Base-by-base conservation (phyloP, 306 rosid species). In the Begonia fuchsioides region DNA sequence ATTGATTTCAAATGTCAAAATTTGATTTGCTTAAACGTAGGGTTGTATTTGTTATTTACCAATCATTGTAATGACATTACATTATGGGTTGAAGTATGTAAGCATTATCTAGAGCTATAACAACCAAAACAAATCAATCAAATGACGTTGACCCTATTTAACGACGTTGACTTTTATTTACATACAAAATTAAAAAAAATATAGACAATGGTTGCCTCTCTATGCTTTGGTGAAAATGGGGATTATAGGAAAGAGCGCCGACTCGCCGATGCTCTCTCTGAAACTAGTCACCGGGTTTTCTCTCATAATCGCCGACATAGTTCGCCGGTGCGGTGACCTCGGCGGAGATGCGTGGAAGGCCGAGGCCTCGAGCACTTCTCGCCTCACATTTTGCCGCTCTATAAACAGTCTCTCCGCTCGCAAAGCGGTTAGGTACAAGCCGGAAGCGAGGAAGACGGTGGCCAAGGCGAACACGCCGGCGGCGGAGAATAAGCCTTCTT, bases 381-480 rank as follows among this genome's bases (percentile, higher is more conserved):
- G 57, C 56, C 79, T 7, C 47, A 79, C 78, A 38, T 17, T 69
- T 55, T 74, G 81, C 17, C 65, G 61, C 2, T 71, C 76, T 47
- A 55, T 71, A n/a, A 55, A 63, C 15, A 79, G 17, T 75, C 69
- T 76, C 51, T 75, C 81, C 3, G 83, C 87, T 1, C 81, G 74
- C 15, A 75, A 58, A 17, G 93, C 93, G 7, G 83, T 79, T 64
- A 82, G 44, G 71, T 81, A 82, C 17, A 82, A 58, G 15, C 86
- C 96, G 48, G 94, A 73, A 11, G 68, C 93, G 0, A 85, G 70
- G 20, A 85, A 77, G 6, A 92, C 94, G 3, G 98, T 67, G 9
- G 85, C 62, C 58, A 92, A 55, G 12, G 76, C 57, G 53, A 92
- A 77, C 26, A 82, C 82, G 1, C 94, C 98, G 1, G 96, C 93